phyloP scores from a whole-genome alignment of 2,329 filamentous ascomycete species.

The Botrytis porri region DNA sequence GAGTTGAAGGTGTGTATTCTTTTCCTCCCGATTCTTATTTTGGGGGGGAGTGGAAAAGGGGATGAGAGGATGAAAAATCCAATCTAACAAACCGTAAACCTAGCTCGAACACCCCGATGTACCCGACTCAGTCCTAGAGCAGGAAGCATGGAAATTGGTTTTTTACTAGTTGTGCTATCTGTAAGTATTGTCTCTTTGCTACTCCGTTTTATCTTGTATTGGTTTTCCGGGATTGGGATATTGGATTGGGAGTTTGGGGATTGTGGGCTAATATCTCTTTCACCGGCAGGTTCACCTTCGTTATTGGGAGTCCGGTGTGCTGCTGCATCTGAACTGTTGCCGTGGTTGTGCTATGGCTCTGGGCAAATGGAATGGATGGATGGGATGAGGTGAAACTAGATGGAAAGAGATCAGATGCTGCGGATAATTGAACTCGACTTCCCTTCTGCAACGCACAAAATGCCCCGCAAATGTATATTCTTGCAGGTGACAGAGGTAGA shows the following conservation, averaged over 20 bases:
- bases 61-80: too few relatives aligned
- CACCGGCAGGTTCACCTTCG: background rate
- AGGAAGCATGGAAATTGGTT: background rate
- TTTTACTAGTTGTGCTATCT: background rate
- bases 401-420: background rate
- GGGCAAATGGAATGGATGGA: background rate
- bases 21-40: background rate
- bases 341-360: background rate
- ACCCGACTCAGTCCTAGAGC: background rate
- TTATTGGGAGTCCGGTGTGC: too few relatives aligned
- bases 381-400: background rate
- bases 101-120: background rate
- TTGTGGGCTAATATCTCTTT: background rate
- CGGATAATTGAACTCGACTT: background rate
- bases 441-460: background rate
- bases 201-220: background rate
- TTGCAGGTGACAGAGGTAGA: background rate
- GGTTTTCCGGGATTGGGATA: background rate
- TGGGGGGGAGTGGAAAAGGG: background rate
- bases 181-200: background rate
- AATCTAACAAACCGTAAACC: background rate
- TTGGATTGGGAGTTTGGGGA: background rate
- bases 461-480: background rate
- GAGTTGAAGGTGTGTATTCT: background rate
- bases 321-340: background rate